Evolutionary conservation across 1,139 yeast genomes (phyloP).

Genomic region (Debaryomycetaceae sp.): DNA sequence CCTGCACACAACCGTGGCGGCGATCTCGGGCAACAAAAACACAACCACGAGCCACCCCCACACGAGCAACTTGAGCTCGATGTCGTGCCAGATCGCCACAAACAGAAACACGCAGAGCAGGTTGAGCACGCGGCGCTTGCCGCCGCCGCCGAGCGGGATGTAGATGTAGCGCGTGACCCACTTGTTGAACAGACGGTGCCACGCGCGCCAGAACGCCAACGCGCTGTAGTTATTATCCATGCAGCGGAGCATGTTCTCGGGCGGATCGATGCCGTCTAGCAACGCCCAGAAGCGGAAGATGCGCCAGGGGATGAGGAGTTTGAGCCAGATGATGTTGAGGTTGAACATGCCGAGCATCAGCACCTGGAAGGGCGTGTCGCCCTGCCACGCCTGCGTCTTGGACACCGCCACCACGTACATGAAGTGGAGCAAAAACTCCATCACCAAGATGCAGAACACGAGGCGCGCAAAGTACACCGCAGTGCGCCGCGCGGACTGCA

Average conservation of each 20-base stretch:
- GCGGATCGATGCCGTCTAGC: constrained; percentile 89
- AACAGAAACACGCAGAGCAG: constrained; percentile 88
- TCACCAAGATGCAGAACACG: constrained; percentile 65
- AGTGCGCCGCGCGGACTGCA: constrained; percentile 46
- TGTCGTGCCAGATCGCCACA: constrained; percentile 98
- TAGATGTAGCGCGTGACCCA: constrained; percentile 85
- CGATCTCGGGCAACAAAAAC: constrained; percentile 82
- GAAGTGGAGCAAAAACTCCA: constrained; percentile 86
- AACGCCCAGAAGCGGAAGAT: constrained; percentile 89
- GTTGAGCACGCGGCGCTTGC: constrained; percentile 62
- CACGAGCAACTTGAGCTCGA: constrained; percentile 72
- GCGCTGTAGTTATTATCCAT: constrained; percentile 94
- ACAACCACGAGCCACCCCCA: constrained; percentile 97
- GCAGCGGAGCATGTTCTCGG: constrained; percentile 96
- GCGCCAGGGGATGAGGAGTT: constrained; percentile 93
- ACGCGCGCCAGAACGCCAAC: constrained; percentile 94
- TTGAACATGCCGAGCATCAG: constrained; percentile 93
- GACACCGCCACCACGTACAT: constrained; percentile 94
- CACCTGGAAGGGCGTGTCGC: constrained; percentile 85
- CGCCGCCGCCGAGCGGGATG: constrained; percentile 83
- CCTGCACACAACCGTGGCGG: constrained; percentile 47
- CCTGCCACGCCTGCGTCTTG: constrained; percentile 83
- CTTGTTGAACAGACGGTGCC: constrained; percentile 93
- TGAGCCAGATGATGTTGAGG: constrained; percentile 86
- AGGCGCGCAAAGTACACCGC: constrained; percentile 64